Percentiles rank a stretch among this genome's conserved stretches.
phyloP scores from a whole-genome alignment of 2,329 filamentous ascomycete species.

The Setomelanomma holmii region DNA sequence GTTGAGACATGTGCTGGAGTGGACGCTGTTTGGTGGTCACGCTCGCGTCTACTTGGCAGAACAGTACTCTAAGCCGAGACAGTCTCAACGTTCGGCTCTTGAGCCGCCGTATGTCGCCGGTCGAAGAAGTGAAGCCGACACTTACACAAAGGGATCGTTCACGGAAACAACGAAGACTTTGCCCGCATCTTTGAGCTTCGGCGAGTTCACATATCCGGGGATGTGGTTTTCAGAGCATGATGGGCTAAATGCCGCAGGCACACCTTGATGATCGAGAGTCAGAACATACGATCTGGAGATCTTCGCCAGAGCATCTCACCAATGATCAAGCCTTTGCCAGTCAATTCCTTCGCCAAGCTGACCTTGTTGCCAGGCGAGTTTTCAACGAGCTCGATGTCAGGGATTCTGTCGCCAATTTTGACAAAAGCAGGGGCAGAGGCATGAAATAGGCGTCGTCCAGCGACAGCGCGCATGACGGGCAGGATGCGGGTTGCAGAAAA shows the following conservation, averaged over 20 bases:
- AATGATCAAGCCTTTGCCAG: constrained; percentile 79
- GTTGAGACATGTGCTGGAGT: constrained; percentile 11
- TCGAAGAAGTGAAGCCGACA: constrained; percentile 18
- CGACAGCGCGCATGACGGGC: constrained; percentile 27
- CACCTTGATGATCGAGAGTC: constrained; percentile 26
- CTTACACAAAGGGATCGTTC: constrained; percentile 94
- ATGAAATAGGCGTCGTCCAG: constrained; percentile 63
- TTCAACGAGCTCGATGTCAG: constrained; percentile 79
- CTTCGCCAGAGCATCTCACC: constrained; percentile 28
- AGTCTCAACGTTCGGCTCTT: constrained; percentile 8
- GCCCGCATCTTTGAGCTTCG: constrained; percentile 78
- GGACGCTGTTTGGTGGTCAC: constrained; percentile 4
- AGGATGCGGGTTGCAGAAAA: constrained; percentile 39
- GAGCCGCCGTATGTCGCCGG: background rate
- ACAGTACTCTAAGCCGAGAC: constrained; percentile 17
- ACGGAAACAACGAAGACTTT: constrained; percentile 89
- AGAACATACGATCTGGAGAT: background rate
- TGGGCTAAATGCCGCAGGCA: constrained; percentile 58
- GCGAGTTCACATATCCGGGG: constrained; percentile 83
- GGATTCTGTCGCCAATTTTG: constrained; percentile 79
- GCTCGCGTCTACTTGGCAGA: constrained; percentile 17
- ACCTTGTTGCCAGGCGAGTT: constrained; percentile 91
- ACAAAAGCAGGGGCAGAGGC: constrained; percentile 69
- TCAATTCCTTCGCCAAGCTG: constrained; percentile 79
- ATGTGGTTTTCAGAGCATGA: constrained; percentile 75